These are phyloP conservation scores for Daldinia loculata DNA, from an alignment of 495 filamentous ascomycete species.

Conservation along the genomic window DNA sequence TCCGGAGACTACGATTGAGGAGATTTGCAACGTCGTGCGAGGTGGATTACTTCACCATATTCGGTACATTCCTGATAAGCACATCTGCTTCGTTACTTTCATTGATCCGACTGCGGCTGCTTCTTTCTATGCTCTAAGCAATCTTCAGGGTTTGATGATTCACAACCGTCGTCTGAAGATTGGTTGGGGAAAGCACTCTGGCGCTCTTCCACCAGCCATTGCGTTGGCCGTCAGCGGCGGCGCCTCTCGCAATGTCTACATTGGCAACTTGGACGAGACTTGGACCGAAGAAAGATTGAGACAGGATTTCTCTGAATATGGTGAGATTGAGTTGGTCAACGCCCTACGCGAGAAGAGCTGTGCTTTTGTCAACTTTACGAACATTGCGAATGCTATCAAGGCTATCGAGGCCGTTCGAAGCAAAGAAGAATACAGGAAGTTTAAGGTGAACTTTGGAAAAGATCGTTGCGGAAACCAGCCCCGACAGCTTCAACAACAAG, in stretches of 20 bases:
- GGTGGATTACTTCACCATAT: slow-evolving; percentile 96
- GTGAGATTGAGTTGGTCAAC: slow-evolving; percentile 98
- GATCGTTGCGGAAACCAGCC: slow-evolving; percentile 97
- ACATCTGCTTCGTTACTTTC: slow-evolving; percentile 99
- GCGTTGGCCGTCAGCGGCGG: slow-evolving; percentile 95
- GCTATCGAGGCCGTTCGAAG: slow-evolving; percentile 95
- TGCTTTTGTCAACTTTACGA: slow-evolving; percentile 99
- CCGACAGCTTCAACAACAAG: slow-evolving; percentile 76
- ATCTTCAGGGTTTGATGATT: slow-evolving; percentile 97
- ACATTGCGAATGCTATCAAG: slow-evolving; percentile 99
- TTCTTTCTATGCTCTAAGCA: slow-evolving; percentile 97
- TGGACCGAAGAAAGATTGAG: slow-evolving; percentile 96
- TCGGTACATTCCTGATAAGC: slow-evolving; percentile 98
- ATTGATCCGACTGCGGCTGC: slow-evolving; percentile 98
- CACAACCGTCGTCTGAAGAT: slow-evolving; percentile 98
- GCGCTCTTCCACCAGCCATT: slow-evolving; percentile 94
- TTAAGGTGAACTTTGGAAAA: slow-evolving; percentile 99
- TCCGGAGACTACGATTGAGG: slow-evolving; percentile 97
- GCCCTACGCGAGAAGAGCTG: slow-evolving; percentile 98
- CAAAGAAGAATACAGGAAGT: slow-evolving; percentile 94
- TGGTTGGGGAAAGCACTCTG: slow-evolving; percentile 99
- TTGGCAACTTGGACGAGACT: slow-evolving; percentile 95
- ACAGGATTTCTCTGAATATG: slow-evolving; percentile 97
- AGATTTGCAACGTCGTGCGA: slow-evolving; percentile 96
- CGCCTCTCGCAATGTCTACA: slow-evolving; percentile 95